A percentile compares a stretch with the other conserved stretches of the same genome.
Conservation (phyloP, 495 filamentous ascomycete genomes). For the Penicillium macrosclerotiorum region DNA sequence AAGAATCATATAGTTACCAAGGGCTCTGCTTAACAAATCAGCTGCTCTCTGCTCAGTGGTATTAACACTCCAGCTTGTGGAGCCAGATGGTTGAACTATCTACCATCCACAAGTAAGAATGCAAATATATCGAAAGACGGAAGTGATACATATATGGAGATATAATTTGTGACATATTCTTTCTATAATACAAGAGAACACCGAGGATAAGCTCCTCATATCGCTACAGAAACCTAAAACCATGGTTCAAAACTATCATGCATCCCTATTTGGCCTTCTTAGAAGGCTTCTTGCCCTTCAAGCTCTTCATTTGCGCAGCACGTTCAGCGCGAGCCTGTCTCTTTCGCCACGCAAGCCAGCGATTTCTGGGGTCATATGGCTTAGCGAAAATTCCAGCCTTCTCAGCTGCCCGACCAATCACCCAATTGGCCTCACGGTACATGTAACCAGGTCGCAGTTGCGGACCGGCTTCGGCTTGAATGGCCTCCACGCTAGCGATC, state of each 20-base stretch:
- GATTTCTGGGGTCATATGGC: constrained; percentile 53
- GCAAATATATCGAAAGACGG: no score
- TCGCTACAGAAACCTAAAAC: constrained; percentile 31
- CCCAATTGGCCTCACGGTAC: constrained; percentile 81
- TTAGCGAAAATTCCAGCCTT: constrained; percentile 52
- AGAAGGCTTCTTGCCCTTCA: constrained; percentile 50
- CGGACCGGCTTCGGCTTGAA: constrained; percentile 38
- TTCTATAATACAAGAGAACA: constrained; percentile 44
- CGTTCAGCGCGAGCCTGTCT: constrained; percentile 49
- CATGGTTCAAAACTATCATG: constrained; percentile 20
- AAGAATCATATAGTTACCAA: no score
- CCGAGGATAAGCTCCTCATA: constrained; percentile 27
- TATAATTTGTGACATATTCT: constrained; percentile 18
- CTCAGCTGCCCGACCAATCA: constrained; percentile 71
- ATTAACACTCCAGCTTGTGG: no score
- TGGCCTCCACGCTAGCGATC: constrained; percentile 33
- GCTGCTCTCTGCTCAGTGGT: no score
- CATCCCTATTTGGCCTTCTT: constrained; percentile 44
- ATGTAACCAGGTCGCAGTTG: constrained; percentile 68
- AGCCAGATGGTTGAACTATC: no score
- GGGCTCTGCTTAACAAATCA: no score
- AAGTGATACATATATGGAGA: constrained; percentile 18
- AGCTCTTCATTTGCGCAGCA: constrained; percentile 56
- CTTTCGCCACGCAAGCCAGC: constrained; percentile 64
- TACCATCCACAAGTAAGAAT: no score